Evolutionary conservation across 2,329 filamentous ascomycete genomes (phyloP).

Genomic region (Macrophomina phaseolina): DNA sequence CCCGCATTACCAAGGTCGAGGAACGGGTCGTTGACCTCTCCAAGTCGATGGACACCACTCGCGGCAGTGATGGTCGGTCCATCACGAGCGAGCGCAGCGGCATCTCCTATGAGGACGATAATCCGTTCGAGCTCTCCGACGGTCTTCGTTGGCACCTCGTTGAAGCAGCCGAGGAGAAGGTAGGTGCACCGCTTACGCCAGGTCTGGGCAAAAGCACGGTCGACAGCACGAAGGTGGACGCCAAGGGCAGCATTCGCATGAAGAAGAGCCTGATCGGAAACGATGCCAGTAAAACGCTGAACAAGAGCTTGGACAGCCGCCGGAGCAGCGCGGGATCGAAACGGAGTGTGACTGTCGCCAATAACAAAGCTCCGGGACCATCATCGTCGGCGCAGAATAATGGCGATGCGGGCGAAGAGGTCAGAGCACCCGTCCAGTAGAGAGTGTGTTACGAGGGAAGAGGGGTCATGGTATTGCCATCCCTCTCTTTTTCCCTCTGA

Average conservation of each 20-base stretch:
- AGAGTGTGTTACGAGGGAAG: slow-evolving; percentile 26
- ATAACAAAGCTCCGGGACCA: slow-evolving; percentile 36
- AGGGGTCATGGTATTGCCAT: slow-evolving; percentile 27
- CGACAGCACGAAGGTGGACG: slow-evolving; percentile 84
- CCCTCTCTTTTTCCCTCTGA: not conserved
- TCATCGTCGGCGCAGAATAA: slow-evolving; percentile 35
- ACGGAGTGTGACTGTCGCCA: slow-evolving; percentile 63
- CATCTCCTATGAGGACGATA: slow-evolving; percentile 78
- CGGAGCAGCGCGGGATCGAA: slow-evolving; percentile 87
- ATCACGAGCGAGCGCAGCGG: slow-evolving; percentile 56
- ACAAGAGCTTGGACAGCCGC: slow-evolving; percentile 88
- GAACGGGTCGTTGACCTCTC: slow-evolving; percentile 92
- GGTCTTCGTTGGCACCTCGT: slow-evolving; percentile 95
- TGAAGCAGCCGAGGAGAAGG: slow-evolving; percentile 91
- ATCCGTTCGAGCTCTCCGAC: slow-evolving; percentile 95
- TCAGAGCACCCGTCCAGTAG: slow-evolving; percentile 20
- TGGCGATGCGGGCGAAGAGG: slow-evolving; percentile 28
- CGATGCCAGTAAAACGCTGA: slow-evolving; percentile 60
- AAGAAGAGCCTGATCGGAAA: slow-evolving; percentile 50
- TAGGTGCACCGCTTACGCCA: slow-evolving; percentile 85
- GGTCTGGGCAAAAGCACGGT: slow-evolving; percentile 92
- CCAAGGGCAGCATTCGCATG: slow-evolving; percentile 68
- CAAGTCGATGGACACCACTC: slow-evolving; percentile 67
- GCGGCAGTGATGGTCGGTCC: slow-evolving; percentile 52
- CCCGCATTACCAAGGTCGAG: slow-evolving; percentile 87